Percentiles rank a stretch among this genome's conserved stretches.
These are phyloP conservation scores for Actinidia arguta DNA, from an alignment of 179 eudicot species.

Conservation along the genomic window DNA sequence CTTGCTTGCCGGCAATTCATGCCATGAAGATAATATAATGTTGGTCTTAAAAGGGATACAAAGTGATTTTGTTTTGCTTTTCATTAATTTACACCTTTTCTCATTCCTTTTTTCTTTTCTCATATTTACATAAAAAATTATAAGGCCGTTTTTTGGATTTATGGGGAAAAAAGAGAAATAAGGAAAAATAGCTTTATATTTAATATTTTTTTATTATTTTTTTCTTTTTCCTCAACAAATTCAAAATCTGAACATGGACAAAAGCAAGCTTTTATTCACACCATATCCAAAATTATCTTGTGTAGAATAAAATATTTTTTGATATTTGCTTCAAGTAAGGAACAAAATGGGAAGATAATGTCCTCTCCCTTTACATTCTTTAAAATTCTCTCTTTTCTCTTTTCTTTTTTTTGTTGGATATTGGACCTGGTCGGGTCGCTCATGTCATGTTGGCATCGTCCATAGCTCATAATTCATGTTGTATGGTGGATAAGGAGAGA, in stretches of 20 bases:
- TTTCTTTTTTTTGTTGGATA: too few species aligned
- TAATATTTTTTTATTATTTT: too few species aligned
- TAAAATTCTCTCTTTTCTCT: conserved; percentile 2
- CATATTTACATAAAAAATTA: too few species aligned
- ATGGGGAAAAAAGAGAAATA: too few species aligned
- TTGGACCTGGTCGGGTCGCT: too few species aligned
- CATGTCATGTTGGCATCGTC: too few species aligned
- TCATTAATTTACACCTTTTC: not conserved
- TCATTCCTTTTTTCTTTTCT: not conserved
- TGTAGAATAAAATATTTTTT: not conserved
- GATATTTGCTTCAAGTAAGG: not conserved
- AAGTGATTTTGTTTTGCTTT: not conserved
- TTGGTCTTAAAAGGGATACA: not conserved
- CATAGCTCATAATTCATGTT: too few species aligned
- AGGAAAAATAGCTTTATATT: too few species aligned
- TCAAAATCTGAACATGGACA: too few species aligned
- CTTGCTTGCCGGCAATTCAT: conserved; percentile 16
- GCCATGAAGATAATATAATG: conserved; percentile 1
- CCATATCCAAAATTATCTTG: not conserved
- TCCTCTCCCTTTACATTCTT: not conserved
- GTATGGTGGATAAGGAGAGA: too few species aligned
- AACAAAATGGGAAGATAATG: not conserved
- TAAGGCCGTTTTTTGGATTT: not conserved
- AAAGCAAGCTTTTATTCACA: too few species aligned
- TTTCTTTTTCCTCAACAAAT: too few species aligned